Percentiles rank a stretch among this genome's conserved stretches.
phyloP scores from a whole-genome alignment of 768 basidiomycete species.

The Tulasnella sp. region DNA sequence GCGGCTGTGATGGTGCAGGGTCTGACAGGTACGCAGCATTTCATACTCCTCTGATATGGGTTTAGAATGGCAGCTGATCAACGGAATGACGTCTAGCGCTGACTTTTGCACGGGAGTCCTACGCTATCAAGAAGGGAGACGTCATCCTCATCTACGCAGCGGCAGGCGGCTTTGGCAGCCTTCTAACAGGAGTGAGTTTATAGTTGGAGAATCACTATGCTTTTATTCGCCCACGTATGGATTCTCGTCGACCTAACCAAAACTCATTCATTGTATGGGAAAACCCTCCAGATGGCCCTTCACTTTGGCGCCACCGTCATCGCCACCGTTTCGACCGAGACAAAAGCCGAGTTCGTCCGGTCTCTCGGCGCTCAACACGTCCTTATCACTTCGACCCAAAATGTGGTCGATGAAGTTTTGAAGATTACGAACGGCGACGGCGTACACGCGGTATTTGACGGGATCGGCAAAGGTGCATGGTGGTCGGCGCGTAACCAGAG shows the following conservation, averaged over 20 bases:
- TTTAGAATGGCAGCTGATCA: too few relatives aligned
- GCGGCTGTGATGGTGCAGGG: constrained; percentile 63
- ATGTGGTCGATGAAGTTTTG: constrained; percentile 60
- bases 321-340: constrained; percentile 77
- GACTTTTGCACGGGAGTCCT: constrained; percentile 72
- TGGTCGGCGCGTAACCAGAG: too few relatives aligned
- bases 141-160: constrained; percentile 79
- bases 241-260: too few relatives aligned
- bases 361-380: constrained; percentile 77
- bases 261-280: too few relatives aligned
- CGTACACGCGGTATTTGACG: constrained; percentile 83
- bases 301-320: constrained; percentile 81
- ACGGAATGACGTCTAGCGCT: constrained; percentile 30
- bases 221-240: too few relatives aligned
- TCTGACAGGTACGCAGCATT: constrained; percentile 38
- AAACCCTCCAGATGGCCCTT: constrained; percentile 65
- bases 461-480: constrained; percentile 97
- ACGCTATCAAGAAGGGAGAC: constrained; percentile 70
- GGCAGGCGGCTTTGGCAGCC: constrained; percentile 69
- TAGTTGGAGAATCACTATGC: too few relatives aligned
- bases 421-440: constrained; percentile 70
- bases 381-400: constrained; percentile 64
- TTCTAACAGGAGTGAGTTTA: constrained; percentile 30
- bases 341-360: constrained; percentile 74
- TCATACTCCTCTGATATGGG: neutral